These are phyloP conservation scores for Nakazawaea holstii DNA, from an alignment of 805 yeast genomes.

Conservation along the genomic window DNA sequence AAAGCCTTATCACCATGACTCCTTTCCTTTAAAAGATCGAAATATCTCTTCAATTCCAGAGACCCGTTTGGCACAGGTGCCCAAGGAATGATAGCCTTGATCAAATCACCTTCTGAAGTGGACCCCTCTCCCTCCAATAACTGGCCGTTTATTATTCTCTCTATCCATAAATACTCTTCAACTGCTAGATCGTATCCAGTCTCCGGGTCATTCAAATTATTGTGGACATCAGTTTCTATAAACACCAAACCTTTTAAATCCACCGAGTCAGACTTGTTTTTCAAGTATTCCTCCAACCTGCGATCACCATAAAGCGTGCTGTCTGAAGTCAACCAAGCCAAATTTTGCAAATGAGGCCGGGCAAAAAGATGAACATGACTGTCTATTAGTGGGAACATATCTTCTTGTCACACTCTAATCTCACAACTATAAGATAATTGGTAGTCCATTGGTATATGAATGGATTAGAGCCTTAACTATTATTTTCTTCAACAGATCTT, in stretches of 20 bases:
- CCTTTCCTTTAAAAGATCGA: slow-evolving; percentile 12
- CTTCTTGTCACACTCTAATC: background rate
- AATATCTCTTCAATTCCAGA: slow-evolving; percentile 15
- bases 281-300: slow-evolving; percentile 23
- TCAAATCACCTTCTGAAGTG: slow-evolving; percentile 9
- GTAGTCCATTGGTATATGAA: too few species aligned
- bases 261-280: slow-evolving; percentile 4
- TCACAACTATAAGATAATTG: too few species aligned
- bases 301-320: slow-evolving; percentile 21
- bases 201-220: slow-evolving; percentile 14
- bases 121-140: slow-evolving; percentile 12
- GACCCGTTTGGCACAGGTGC: slow-evolving; percentile 35
- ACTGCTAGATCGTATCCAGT: slow-evolving; percentile 18
- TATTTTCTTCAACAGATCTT: too few species aligned
- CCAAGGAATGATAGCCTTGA: slow-evolving; percentile 36
- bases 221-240: slow-evolving; percentile 29
- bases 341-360: slow-evolving; percentile 16
- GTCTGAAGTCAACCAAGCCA: slow-evolving; percentile 30
- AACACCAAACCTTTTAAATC: slow-evolving; percentile 26
- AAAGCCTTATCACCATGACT: slow-evolving; percentile 11
- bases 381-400: slow-evolving; percentile 19
- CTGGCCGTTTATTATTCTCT: slow-evolving; percentile 8
- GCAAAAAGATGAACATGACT: slow-evolving; percentile 33
- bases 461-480: too few species aligned
- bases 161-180: slow-evolving; percentile 23